These are phyloP conservation scores for Ceratopteris richardii DNA, from an alignment of 75 land plant genomes.

Conservation along the genomic window DNA sequence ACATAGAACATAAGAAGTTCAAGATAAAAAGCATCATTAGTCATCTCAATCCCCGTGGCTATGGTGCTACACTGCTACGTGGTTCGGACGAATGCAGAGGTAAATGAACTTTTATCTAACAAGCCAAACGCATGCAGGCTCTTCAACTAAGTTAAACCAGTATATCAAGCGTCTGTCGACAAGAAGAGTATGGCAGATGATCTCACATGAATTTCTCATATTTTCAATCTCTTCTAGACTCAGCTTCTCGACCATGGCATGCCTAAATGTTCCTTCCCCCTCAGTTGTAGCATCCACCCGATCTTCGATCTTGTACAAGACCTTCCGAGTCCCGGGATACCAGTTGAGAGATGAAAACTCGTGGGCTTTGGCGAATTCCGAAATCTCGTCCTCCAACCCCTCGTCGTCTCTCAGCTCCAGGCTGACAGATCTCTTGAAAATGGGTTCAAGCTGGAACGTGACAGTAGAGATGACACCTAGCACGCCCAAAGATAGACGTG, in stretches of 20 bases:
- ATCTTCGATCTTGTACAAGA: not conserved
- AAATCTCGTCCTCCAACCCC: slow-evolving; percentile 24
- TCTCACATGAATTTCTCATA: too few relatives aligned
- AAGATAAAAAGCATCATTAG: too few relatives aligned
- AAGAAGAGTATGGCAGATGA: too few relatives aligned
- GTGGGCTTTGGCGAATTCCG: not conserved
- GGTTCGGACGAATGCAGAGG: too few relatives aligned
- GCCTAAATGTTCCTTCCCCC: slow-evolving; percentile 7
- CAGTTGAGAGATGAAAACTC: slow-evolving; percentile 12
- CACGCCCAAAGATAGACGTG: slow-evolving; percentile 64
- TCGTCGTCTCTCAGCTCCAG: slow-evolving; percentile 21
- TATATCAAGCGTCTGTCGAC: too few relatives aligned
- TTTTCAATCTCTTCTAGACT: not conserved
- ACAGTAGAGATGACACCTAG: slow-evolving; percentile 76
- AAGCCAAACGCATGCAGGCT: too few relatives aligned
- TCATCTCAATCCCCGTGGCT: too few relatives aligned
- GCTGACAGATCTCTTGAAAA: slow-evolving; percentile 50
- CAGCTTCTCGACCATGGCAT: not conserved
- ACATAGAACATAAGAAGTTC: too few relatives aligned
- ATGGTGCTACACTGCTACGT: too few relatives aligned
- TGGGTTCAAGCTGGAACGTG: slow-evolving; percentile 38
- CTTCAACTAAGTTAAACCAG: too few relatives aligned
- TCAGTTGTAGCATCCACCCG: slow-evolving; percentile 2
- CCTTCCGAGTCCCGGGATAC: slow-evolving; percentile 5
- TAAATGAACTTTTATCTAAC: too few relatives aligned